These are phyloP conservation scores for Coemansia sp. DNA, from an alignment of 192 early-diverging fungal species.

Conservation along the genomic window DNA sequence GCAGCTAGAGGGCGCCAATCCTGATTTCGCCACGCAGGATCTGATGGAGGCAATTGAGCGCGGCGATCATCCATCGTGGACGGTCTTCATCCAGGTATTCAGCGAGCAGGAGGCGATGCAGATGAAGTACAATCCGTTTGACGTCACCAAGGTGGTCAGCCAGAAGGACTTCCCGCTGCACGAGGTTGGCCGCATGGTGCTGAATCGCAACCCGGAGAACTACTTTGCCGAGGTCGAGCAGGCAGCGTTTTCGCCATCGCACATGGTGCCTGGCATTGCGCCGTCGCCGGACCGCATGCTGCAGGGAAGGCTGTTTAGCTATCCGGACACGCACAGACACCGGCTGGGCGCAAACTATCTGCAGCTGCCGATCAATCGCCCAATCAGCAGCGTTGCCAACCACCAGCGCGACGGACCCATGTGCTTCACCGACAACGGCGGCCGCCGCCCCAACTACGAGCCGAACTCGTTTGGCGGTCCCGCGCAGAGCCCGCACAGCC, in stretches of 20 bases:
- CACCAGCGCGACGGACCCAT: conserved; percentile 78
- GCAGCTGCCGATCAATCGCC: conserved; percentile 83
- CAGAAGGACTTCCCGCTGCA: conserved; percentile 78
- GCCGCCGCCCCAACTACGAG: conserved; percentile 63
- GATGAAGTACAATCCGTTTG: conserved; percentile 69
- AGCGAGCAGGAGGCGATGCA: conserved; percentile 59
- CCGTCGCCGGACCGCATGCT: conserved; percentile 78
- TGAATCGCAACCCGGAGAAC: conserved; percentile 83
- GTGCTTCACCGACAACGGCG: conserved; percentile 57
- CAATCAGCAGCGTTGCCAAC: conserved; percentile 61
- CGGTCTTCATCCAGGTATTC: conserved; percentile 66
- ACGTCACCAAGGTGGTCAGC: conserved; percentile 83
- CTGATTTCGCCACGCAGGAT: conserved; percentile 66
- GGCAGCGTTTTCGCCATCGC: conserved; percentile 74
- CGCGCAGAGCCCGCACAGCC: conserved; percentile 22
- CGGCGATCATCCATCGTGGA: conserved; percentile 68
- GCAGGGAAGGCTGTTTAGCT: conserved; percentile 84
- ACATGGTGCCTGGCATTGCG: conserved; percentile 82
- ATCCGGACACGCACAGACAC: conserved; percentile 84
- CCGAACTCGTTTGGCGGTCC: conserved; percentile 64
- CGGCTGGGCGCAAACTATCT: conserved; percentile 79
- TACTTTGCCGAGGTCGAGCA: conserved; percentile 89
- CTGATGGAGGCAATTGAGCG: conserved; percentile 64
- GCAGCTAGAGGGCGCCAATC: conserved; percentile 51
- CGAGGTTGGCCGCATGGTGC: conserved; percentile 72